phyloP scores from a whole-genome alignment of 176 grass and related monocot species.

The Poa annua region DNA sequence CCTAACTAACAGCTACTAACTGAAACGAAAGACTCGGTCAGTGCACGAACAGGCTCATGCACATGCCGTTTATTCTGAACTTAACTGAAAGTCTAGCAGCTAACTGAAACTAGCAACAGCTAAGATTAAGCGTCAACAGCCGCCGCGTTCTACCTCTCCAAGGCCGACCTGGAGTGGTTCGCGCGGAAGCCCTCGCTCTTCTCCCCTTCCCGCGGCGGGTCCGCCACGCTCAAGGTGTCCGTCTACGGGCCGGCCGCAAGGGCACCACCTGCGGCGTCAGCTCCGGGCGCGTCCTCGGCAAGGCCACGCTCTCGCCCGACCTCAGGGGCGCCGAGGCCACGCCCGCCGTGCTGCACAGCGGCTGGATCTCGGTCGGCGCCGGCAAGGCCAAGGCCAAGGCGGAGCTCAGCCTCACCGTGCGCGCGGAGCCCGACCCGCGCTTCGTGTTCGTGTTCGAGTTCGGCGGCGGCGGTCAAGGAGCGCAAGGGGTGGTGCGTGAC shows the following conservation, averaged over 20 bases:
- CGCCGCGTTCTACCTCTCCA: slow-evolving; percentile 71
- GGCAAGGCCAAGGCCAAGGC: too few relatives aligned
- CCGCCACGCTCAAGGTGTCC: slow-evolving; percentile 64
- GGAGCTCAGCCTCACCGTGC: slow-evolving; percentile 36
- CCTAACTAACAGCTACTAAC: too few relatives aligned
- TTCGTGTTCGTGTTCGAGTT: slow-evolving; percentile 96
- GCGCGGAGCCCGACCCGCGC: slow-evolving; percentile 73
- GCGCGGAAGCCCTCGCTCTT: slow-evolving; percentile 70
- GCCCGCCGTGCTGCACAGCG: slow-evolving; percentile 53
- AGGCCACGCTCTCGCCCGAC: slow-evolving; percentile 64
- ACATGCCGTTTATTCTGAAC: too few relatives aligned
- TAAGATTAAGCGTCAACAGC: too few relatives aligned
- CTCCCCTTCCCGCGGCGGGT: slow-evolving; percentile 20
- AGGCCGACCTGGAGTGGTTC: slow-evolving; percentile 63
- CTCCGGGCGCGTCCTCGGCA: slow-evolving; percentile 69
- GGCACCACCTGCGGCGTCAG: slow-evolving; percentile 61
- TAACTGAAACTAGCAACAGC: too few relatives aligned
- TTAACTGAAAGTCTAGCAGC: too few relatives aligned
- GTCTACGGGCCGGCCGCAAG: slow-evolving; percentile 70
- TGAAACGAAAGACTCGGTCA: too few relatives aligned
- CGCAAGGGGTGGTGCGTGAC: slow-evolving; percentile 96
- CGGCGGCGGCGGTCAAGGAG: slow-evolving; percentile 73
- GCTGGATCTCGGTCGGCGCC: too few relatives aligned
- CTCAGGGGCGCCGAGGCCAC: slow-evolving; percentile 41
- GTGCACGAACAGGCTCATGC: too few relatives aligned